A percentile compares a stretch with the other conserved stretches of the same genome.
These are phyloP conservation scores for Epichloe typhina DNA, from an alignment of 2,329 filamentous ascomycete species.

Conservation along the genomic window DNA sequence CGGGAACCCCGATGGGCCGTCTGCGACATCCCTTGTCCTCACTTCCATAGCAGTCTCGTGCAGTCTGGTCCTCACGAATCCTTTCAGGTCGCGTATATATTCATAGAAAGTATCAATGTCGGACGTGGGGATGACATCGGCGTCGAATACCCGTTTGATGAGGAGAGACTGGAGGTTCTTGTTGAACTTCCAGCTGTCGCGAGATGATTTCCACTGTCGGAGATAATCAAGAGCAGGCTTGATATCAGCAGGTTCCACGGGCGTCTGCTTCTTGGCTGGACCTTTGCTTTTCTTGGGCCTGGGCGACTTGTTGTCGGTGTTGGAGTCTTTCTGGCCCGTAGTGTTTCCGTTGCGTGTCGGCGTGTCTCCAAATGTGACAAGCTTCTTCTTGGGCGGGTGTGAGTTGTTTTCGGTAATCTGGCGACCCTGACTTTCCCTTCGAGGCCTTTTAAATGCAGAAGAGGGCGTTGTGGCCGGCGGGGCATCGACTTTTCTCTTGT, in stretches of 20 bases:
- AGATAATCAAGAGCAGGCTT: conserved; percentile 65
- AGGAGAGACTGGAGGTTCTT: conserved; percentile 81
- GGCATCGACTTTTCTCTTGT: conserved; percentile 28
- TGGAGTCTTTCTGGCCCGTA: conserved; percentile 10
- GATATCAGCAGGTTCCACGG: conserved; percentile 29
- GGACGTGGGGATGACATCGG: conserved; percentile 54
- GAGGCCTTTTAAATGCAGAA: conserved; percentile 21
- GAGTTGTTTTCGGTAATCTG: conserved; percentile 13
- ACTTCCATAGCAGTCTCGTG: conserved; percentile 51
- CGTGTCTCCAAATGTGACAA: conserved; percentile 35
- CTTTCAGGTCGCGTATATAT: conserved; percentile 71
- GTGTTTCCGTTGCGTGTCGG: conserved; percentile 20
- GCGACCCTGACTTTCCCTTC: conserved; percentile 14
- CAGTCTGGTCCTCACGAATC: conserved; percentile 57
- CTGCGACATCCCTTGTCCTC: conserved; percentile 41
- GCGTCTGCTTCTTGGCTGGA: conserved; percentile 25
- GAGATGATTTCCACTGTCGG: conserved; percentile 56
- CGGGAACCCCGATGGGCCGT: conserved; percentile 34
- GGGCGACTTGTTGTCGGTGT: conserved; percentile 16
- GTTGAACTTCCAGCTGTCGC: conserved; percentile 82
- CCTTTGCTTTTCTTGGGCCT: conserved; percentile 24
- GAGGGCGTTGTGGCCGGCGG: conserved; percentile 18
- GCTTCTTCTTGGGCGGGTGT: conserved; percentile 29
- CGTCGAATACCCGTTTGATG: conserved; percentile 68
- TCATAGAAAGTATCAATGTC: conserved; percentile 58